Base-by-base conservation (phyloP, 1,284 basidiomycete genomes). In the Ustilago trichophora region DNA sequence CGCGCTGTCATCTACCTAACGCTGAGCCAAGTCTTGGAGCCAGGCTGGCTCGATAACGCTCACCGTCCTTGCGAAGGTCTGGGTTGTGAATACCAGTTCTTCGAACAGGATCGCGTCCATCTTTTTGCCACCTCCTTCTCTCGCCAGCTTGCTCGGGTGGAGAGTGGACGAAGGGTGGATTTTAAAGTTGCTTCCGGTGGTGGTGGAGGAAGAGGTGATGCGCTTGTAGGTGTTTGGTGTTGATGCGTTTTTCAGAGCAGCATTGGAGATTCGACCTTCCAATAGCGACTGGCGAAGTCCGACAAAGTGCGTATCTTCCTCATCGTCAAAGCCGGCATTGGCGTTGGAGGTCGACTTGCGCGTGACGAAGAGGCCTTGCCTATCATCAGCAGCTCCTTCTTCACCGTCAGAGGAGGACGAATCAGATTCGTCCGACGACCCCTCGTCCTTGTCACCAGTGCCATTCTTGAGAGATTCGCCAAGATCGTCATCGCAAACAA, bases 11-110 rank as follows among this genome's bases (percentile, higher is more conserved):
- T n/a, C n/a, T n/a, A n/a, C n/a, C n/a, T n/a, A n/a, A n/a, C n/a
- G 40, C 33, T 51, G 44, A 16, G 55, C 52, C 24, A 66, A 37
- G 11, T 59, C 56, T 48, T 75, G 75, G 33, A 78, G 44, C 77
- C 77, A 79, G 15, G 45, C 49, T 4, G 78, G 73, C 48, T 80
- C 76, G 36, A 80, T 68, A 1, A 50, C 31, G 22, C 69, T 75
- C n/a, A 80, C 75, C 22, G 59, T 78, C 21, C 78, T 58, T 2
- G 74, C 80, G 44, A 75, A 80, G 6, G 65, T 69, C 38, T 78
- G 74, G 1, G 73, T 73, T 1, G 80, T 80, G n/a, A 78, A 67
- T n/a, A 76, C 65, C 6, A 80, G 48, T 52, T 81, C 80, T 26
- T 81, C 80, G 44, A 81, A 80, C 38, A 80, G 37, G 36, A 81